Base-by-base conservation (phyloP, 805 yeast species). In the Teunomyces panamensis region DNA sequence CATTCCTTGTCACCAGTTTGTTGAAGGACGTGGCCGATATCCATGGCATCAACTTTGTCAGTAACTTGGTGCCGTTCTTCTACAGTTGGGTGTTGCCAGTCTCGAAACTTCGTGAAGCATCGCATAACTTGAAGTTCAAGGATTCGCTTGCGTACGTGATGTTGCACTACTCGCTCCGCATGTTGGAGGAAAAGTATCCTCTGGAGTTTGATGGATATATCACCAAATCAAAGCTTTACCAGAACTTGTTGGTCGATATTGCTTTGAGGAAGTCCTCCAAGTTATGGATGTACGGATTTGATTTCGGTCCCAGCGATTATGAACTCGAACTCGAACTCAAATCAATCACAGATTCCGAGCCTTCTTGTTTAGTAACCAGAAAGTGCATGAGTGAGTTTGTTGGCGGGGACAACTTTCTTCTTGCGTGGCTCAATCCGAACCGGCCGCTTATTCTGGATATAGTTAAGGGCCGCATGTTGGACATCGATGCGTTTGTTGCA, bases 11-110 rank as follows among this genome's bases (percentile, higher is more conserved):
- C 26, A 52, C 61, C 3, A 57, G 53, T 3, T 53, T 63, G 17
- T 48, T 69, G 13, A 56, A 58, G 29, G 55, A 52, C 36, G 39
- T 51, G 47, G 47, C 64, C 16, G 47, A 56, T 9, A 64, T 64
- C 26, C 71, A 71, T 45, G 84, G 84, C 1, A 60, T 78, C 43
- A 79, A 79, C 53, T 71, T 77, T 24, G 55, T 76, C 17, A 68
- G 62, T 49, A 76, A 77, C 51, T 73, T 70, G 42, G 48, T 79
- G 3, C 75, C 80, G 2, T 75, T 69, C 52, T 72, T 77, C 51
- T 67, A 67, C 47, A 69, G 68, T 47, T 79, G 82, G 82, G 55
- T 59, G 35, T 44, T 71, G 11, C 58, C 59, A 5, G 39, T 51
- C 9, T 43, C 53, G 24, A 46, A 49, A 24, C 46, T 35, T 5